A percentile compares a stretch with the other conserved stretches of the same genome.
Conservation (phyloP, 495 filamentous ascomycete genomes). For the Choiromyces venosus region DNA sequence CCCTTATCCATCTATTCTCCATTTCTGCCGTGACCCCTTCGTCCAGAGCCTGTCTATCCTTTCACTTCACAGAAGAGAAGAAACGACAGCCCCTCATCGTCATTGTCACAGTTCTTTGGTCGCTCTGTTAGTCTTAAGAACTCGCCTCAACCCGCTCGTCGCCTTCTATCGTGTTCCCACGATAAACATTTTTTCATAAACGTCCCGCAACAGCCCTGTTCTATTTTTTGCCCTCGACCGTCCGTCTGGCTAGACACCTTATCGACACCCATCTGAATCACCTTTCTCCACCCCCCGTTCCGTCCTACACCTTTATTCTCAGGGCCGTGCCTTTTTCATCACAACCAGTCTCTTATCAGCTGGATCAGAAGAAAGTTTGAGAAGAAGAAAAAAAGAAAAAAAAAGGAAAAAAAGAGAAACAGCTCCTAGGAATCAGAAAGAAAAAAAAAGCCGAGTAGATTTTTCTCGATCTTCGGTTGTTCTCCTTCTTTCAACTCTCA, state of each 20-base stretch:
- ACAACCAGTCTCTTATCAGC: slow-evolving; percentile 26
- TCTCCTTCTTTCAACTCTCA: slow-evolving; percentile 20
- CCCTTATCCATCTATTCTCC: not conserved
- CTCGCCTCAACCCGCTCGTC: slow-evolving; percentile 26
- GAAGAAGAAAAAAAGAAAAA: slow-evolving; percentile 3
- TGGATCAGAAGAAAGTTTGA: slow-evolving; percentile 18
- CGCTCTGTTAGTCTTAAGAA: slow-evolving; percentile 28
- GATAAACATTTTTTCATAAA: slow-evolving; percentile 25
- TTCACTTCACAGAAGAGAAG: slow-evolving; percentile 15
- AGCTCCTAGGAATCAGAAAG: slow-evolving; percentile 10
- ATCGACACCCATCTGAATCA: slow-evolving; percentile 26
- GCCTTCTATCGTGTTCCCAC: slow-evolving; percentile 21
- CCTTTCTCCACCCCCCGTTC: slow-evolving; percentile 16
- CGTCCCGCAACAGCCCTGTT: slow-evolving; percentile 29
- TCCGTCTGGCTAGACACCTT: slow-evolving; percentile 14
- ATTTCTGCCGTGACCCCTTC: not conserved
- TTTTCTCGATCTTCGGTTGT: slow-evolving; percentile 15
- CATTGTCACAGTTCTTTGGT: slow-evolving; percentile 29
- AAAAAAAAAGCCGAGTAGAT: slow-evolving; percentile 28
- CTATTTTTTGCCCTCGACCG: slow-evolving; percentile 22
- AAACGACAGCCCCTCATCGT: slow-evolving; percentile 31
- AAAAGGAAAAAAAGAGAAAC: slow-evolving; percentile 23
- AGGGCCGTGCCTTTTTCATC: slow-evolving; percentile 20
- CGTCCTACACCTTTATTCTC: slow-evolving; percentile 28
- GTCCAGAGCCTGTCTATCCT: slow-evolving; percentile 17